phyloP scores from a whole-genome alignment of 306 rosid genomes.

The Boehmeria nivea region DNA sequence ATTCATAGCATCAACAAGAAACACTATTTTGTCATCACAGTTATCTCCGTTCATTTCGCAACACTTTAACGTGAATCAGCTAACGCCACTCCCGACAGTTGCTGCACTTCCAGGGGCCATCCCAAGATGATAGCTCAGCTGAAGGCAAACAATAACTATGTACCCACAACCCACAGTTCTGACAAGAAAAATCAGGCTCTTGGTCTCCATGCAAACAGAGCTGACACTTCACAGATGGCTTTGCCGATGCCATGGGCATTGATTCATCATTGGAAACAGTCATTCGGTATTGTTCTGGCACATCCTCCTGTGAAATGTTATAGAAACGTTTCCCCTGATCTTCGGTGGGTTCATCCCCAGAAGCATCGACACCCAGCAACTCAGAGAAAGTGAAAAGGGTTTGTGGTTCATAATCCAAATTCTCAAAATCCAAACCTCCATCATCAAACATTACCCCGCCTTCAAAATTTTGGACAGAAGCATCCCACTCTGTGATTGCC shows the following conservation, averaged over 20 bases:
- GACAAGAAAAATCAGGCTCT: constrained; percentile 66
- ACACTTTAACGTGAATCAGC: constrained; percentile 4
- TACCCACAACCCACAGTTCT: constrained; percentile 54
- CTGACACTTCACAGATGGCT: constrained; percentile 32
- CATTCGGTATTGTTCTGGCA: constrained; percentile 31
- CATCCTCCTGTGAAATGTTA: constrained; percentile 13
- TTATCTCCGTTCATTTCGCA: neutral
- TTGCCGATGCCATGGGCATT: constrained; percentile 24
- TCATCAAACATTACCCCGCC: constrained; percentile 36
- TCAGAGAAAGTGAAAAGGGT: constrained; percentile 73
- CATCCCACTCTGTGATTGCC: constrained; percentile 42
- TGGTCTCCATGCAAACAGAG: constrained; percentile 54
- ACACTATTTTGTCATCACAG: neutral
- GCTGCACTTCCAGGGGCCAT: constrained; percentile 63
- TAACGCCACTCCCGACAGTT: constrained; percentile 75
- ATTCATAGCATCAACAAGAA: constrained; percentile 1
- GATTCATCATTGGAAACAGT: no score
- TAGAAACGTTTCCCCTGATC: constrained; percentile 19
- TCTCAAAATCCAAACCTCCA: constrained; percentile 39
- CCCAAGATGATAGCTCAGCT: constrained; percentile 35
- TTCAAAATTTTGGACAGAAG: constrained; percentile 28
- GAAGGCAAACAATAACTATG: constrained; percentile 72
- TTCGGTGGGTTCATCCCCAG: constrained; percentile 31
- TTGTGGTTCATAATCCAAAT: constrained; percentile 63
- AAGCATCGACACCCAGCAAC: constrained; percentile 52